Evolutionary conservation across 2,329 filamentous ascomycete genomes (phyloP).

Genomic region (Aspergillus luchuensis): DNA sequence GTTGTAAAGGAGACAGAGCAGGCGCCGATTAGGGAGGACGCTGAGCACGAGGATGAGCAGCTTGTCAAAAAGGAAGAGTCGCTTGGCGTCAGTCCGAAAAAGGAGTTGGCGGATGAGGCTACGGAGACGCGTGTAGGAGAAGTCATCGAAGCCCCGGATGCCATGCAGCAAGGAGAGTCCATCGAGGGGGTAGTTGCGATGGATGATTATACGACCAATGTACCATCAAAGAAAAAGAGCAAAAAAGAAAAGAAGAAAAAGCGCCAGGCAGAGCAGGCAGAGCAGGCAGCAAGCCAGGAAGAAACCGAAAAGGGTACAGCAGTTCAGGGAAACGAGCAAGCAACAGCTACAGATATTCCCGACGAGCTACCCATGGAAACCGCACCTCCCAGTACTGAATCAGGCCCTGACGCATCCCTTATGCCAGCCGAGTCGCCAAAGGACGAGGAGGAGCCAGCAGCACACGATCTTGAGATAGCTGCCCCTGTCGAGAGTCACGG

Average conservation of each 20-base stretch:
- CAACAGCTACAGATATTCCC: neutral
- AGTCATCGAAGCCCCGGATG: constrained; percentile 12
- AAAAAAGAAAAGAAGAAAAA: constrained; percentile 34
- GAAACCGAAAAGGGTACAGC: constrained; percentile 8
- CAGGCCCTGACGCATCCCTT: neutral
- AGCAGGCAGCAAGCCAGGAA: constrained; percentile 8
- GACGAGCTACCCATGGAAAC: neutral
- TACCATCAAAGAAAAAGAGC: constrained; percentile 23
- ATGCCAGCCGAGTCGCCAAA: neutral
- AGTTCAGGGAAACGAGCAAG: neutral
- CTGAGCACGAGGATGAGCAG: constrained; percentile 1
- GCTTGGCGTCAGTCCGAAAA: neutral
- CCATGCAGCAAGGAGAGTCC: constrained; percentile 9
- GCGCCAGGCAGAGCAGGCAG: constrained; percentile 23
- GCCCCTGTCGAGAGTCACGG: neutral
- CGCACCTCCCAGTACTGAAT: neutral
- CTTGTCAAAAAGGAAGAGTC: neutral
- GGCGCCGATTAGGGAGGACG: neutral
- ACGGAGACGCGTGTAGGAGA: constrained; percentile 24
- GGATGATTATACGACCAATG: constrained; percentile 11
- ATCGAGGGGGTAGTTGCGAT: constrained; percentile 2
- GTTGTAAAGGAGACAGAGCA: neutral
- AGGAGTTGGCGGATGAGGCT: constrained; percentile 3
- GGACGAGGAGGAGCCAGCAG: neutral
- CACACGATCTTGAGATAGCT: neutral